Conservation (phyloP, 2,329 filamentous ascomycete species). For the Arthrobotrys sinensis region DNA sequence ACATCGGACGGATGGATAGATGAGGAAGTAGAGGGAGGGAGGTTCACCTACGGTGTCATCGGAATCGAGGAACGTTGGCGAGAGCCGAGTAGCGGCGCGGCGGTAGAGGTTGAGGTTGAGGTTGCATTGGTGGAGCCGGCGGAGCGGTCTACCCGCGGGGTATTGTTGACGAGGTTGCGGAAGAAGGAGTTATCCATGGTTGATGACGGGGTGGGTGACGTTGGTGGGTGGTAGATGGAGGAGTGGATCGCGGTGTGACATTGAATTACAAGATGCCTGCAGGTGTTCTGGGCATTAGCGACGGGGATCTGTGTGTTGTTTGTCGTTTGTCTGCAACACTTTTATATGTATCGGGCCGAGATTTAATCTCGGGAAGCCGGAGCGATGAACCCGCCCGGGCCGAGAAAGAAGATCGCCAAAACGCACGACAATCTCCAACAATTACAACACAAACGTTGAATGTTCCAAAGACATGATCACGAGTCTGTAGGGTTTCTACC, state of each 20-base stretch:
- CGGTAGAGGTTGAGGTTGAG: constrained; percentile 67
- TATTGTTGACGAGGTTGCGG: constrained; percentile 80
- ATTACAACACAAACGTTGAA: background rate
- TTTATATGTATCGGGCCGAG: background rate
- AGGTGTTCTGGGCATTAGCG: no score
- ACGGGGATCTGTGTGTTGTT: constrained; percentile 1
- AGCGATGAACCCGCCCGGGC: background rate
- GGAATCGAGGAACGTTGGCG: constrained; percentile 85
- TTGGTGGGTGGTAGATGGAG: constrained; percentile 15
- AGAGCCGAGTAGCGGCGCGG: constrained; percentile 78
- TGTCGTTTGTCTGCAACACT: constrained; percentile 17
- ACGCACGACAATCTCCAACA: background rate
- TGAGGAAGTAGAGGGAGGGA: background rate
- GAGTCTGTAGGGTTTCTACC: no score
- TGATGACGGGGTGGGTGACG: constrained; percentile 1
- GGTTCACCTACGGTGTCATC: constrained; percentile 85
- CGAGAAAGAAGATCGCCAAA: background rate
- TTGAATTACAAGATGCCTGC: constrained; percentile 4
- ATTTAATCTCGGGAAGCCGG: background rate
- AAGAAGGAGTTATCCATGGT: constrained; percentile 97
- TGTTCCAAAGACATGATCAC: no score
- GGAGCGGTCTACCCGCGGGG: constrained; percentile 67
- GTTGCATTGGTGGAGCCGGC: constrained; percentile 65
- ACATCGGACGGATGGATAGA: constrained; percentile 7
- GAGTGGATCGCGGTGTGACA: constrained; percentile 33